Evolutionary conservation across 345 rosid genomes (phyloP), one percentile per base, ranked within the genome.

Genomic region (Turritis glabra): DNA sequence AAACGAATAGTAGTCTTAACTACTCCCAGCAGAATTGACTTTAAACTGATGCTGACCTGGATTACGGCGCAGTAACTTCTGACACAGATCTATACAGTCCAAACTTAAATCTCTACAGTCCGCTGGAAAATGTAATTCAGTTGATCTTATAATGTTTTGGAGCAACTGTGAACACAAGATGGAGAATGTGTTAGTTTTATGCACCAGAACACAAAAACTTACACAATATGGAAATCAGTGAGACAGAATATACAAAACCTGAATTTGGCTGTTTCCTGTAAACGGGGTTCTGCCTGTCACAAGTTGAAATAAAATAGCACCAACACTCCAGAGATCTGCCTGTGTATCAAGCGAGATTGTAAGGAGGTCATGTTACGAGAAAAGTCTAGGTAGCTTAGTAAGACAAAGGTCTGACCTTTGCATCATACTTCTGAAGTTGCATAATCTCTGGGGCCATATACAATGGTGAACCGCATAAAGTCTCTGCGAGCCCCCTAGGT

Each of bases 261-360:
- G 94, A 41, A 85, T 83, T 78, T 95, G 99, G 77, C 86, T 85
- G 83, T 75, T 90, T 78, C 99, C 99, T 22, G 90, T 92, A 74
- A 86, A 95, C 56, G 99, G 99, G 44, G 99, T 86, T 86, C 79
- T 92, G 67, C 97, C 98, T 11, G 91, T 90, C 69, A 90, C 94
- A 76, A 95, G 97, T 80, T 95, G 99, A 83, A 83, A 95, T 60
- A 95, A 83, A 77, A 95, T 95, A 70, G 98, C 88, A 77, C 99
- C 99, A 50, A 92, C 96, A 77, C 99, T 95, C 99, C 99, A 95
- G 74, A 95, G 97, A 88, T 95, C 99, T 86, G 99, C 99, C 99
- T 95, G 99, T 38, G 69, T 77, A 76, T 82, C 46, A 75, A 78
- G 75, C 73, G 71, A 72, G 52, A 79, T 73, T 78, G 77, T 86